Evolutionary conservation across 768 basidiomycete genomes (phyloP).

Genomic region (Lactifluus subvellereus): DNA sequence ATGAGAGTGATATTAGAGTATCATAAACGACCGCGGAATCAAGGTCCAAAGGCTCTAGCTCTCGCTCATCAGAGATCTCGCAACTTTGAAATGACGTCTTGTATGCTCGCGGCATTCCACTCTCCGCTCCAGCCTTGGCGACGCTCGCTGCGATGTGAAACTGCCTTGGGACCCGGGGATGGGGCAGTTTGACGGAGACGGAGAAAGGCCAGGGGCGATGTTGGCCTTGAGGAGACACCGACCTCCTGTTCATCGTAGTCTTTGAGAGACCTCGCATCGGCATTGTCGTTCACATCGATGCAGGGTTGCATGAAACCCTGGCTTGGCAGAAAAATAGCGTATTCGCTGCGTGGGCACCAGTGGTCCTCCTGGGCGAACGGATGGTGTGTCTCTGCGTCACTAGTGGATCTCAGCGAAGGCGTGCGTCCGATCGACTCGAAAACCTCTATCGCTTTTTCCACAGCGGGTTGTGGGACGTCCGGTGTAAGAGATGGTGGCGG

Average conservation of each 20-base stretch:
- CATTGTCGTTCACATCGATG: background rate
- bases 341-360: background rate
- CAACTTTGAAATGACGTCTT: slow-evolving; percentile 20
- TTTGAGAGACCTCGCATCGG: background rate
- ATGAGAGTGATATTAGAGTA: background rate
- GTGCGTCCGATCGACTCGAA: background rate
- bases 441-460: background rate
- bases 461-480: background rate
- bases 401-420: background rate
- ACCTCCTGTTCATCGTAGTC: background rate
- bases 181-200: background rate
- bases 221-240: background rate
- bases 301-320: background rate
- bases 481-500: background rate
- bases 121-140: slow-evolving; percentile 25
- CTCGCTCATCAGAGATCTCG: slow-evolving; percentile 19
- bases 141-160: slow-evolving; percentile 19
- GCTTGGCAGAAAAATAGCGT: background rate
- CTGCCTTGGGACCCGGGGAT: background rate
- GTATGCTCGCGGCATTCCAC: slow-evolving; percentile 23
- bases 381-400: background rate
- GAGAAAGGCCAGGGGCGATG: background rate
- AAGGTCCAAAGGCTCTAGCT: background rate
- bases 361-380: background rate
- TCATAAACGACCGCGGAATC: background rate